Conservation (phyloP, 495 filamentous ascomycete genomes). For the Polyplosphaeria fusca region DNA sequence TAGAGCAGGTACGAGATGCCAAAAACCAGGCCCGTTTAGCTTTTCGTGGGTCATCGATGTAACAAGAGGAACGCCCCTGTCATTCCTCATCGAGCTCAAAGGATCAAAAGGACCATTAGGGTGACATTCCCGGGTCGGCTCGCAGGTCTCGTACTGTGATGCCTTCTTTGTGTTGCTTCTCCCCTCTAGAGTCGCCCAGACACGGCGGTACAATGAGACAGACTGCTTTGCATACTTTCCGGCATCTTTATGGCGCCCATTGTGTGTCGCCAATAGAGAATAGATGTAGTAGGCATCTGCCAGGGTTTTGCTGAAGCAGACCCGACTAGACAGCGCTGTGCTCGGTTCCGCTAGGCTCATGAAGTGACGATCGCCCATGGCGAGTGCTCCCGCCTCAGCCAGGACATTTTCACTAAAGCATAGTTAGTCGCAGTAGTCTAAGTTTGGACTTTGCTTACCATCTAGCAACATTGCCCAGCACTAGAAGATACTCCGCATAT, state of each 20-base stretch:
- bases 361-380: constrained; percentile 17
- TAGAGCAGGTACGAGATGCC: constrained; percentile 71
- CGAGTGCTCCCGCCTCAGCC: constrained; percentile 13
- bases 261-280: constrained; percentile 62
- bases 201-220: constrained; percentile 62
- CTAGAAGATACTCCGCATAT: constrained; percentile 70
- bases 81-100: constrained; percentile 19
- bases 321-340: constrained; percentile 22
- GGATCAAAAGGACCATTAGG: constrained; percentile 21
- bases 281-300: constrained; percentile 56
- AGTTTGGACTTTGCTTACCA: constrained; percentile 29
- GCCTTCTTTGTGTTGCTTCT: constrained; percentile 30
- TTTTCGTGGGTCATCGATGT: constrained; percentile 30
- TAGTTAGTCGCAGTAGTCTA: constrained; percentile 7
- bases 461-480: constrained; percentile 54
- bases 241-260: constrained; percentile 61
- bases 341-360: constrained; percentile 21
- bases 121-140: constrained; percentile 9
- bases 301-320: constrained; percentile 42
- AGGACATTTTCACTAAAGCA: constrained; percentile 19
- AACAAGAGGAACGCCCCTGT: constrained; percentile 20
- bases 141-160: neutral
- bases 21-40: constrained; percentile 67
- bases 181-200: constrained; percentile 68
- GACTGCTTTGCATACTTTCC: constrained; percentile 64